These are phyloP conservation scores for Solanum commersonii DNA, from an alignment of 257 asterid species.

Conservation along the genomic window DNA sequence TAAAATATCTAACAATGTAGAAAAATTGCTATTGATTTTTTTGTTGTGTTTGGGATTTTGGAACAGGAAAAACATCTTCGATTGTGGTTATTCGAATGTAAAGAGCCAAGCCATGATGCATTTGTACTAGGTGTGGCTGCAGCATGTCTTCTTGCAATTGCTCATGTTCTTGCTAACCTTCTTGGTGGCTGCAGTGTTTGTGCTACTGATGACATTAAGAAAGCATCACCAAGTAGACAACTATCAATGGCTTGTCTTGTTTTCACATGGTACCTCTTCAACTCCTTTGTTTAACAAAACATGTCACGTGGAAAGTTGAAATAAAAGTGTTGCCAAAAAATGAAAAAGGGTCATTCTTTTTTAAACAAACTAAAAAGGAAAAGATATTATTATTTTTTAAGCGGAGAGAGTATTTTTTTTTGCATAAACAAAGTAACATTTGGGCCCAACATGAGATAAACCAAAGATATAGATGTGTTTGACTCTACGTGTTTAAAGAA, in stretches of 20 bases:
- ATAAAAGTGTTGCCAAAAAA: not conserved
- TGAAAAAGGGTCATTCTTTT: not conserved
- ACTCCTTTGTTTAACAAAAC: not conserved
- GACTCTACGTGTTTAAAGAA: not conserved
- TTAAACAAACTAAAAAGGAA: too few species aligned
- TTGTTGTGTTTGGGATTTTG: not conserved
- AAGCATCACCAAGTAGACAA: slow-evolving; percentile 49
- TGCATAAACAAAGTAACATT: not conserved
- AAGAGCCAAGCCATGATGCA: slow-evolving; percentile 82
- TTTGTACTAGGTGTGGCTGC: slow-evolving; percentile 66
- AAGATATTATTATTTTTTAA: too few species aligned
- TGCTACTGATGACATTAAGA: slow-evolving; percentile 27
- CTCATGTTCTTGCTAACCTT: slow-evolving; percentile 63
- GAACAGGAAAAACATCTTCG: slow-evolving; percentile 61
- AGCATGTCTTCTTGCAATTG: slow-evolving; percentile 39
- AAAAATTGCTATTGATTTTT: not conserved
- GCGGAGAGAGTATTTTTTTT: not conserved
- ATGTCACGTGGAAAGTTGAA: not conserved
- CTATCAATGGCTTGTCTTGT: slow-evolving; percentile 50
- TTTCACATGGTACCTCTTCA: slow-evolving; percentile 41
- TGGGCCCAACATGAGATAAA: not conserved
- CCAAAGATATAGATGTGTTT: not conserved
- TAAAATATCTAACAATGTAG: not conserved
- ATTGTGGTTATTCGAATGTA: slow-evolving; percentile 79
- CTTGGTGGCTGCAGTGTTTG: slow-evolving; percentile 52